These are phyloP conservation scores for Hanseniaspora jakobsenii DNA, from an alignment of 805 yeast species.

Conservation along the genomic window DNA sequence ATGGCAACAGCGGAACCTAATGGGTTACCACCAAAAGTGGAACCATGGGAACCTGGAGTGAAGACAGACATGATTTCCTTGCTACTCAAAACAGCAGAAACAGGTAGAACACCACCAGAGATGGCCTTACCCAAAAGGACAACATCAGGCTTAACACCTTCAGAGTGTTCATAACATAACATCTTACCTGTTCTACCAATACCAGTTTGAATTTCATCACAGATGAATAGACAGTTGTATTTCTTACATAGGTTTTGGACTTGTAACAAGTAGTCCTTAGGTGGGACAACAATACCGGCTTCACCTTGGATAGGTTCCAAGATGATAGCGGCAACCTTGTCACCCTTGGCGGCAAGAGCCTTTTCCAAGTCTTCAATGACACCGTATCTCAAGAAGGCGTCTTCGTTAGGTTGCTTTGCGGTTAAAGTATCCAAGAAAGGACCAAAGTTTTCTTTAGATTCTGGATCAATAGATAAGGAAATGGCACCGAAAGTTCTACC, in stretches of 20 bases:
- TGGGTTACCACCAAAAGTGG: conserved; percentile 97
- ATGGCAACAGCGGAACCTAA: conserved; percentile 84
- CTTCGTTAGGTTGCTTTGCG: conserved; percentile 68
- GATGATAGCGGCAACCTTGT: conserved; percentile 77
- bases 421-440: conserved; percentile 80
- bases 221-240: conserved; percentile 77
- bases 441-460: conserved; percentile 77
- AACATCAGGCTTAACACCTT: conserved; percentile 71
- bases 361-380: conserved; percentile 72
- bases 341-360: conserved; percentile 74
- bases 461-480: conserved; percentile 83
- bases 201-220: conserved; percentile 97
- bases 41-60: conserved; percentile 94
- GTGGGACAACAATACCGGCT: conserved; percentile 95
- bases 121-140: conserved; percentile 87
- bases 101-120: conserved; percentile 89
- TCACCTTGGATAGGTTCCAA: conserved; percentile 97
- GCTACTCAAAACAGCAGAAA: conserved; percentile 83
- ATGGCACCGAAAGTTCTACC: conserved; percentile 92
- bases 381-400: conserved; percentile 61
- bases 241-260: conserved; percentile 67
- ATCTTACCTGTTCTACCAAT: conserved; percentile 93
- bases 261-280: conserved; percentile 58
- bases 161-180: conserved; percentile 80
- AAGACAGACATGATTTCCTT: conserved; percentile 77